phyloP scores from a whole-genome alignment of 805 yeast genomes.

The Schizosaccharomyces japonicus region DNA sequence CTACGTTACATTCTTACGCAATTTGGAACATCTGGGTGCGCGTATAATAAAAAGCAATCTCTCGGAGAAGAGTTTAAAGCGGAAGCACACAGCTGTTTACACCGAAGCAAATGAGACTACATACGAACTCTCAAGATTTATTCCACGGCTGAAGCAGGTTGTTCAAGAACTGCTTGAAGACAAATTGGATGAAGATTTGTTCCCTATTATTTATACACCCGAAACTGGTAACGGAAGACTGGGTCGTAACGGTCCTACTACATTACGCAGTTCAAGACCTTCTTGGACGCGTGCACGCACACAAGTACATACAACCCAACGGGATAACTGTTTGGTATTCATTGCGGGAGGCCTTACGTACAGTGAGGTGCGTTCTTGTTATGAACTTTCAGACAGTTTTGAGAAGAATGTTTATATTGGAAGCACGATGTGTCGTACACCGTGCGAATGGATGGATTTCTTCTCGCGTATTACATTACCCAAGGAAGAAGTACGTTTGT shows the following conservation, averaged over 20 bases:
- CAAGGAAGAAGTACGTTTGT: slow-evolving; percentile 8
- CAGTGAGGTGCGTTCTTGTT: slow-evolving; percentile 53
- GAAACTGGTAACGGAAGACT: slow-evolving; percentile 15
- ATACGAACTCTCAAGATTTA: slow-evolving; percentile 30
- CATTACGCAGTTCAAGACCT: slow-evolving; percentile 4
- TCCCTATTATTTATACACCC: slow-evolving; percentile 49
- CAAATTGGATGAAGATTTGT: slow-evolving; percentile 31
- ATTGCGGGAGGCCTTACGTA: slow-evolving; percentile 78
- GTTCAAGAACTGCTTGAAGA: slow-evolving; percentile 26
- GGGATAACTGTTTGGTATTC: slow-evolving; percentile 53
- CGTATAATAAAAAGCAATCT: slow-evolving; percentile 26
- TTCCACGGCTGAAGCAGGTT: slow-evolving; percentile 42
- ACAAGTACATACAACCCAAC: slow-evolving; percentile 10
- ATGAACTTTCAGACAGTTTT: slow-evolving; percentile 37
- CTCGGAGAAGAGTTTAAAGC: slow-evolving; percentile 21
- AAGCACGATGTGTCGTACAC: slow-evolving; percentile 22
- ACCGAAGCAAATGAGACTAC: slow-evolving; percentile 9
- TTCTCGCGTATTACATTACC: slow-evolving; percentile 8
- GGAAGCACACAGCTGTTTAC: slow-evolving; percentile 17
- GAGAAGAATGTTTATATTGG: slow-evolving; percentile 64
- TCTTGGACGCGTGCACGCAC: slow-evolving; percentile 8
- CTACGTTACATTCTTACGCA: slow-evolving; percentile 29
- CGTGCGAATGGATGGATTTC: slow-evolving; percentile 8
- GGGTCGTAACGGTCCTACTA: slow-evolving; percentile 11
- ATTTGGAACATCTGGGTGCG: slow-evolving; percentile 36